Base-by-base conservation (phyloP, 257 asterid genomes). In the Fraxinus americana region DNA sequence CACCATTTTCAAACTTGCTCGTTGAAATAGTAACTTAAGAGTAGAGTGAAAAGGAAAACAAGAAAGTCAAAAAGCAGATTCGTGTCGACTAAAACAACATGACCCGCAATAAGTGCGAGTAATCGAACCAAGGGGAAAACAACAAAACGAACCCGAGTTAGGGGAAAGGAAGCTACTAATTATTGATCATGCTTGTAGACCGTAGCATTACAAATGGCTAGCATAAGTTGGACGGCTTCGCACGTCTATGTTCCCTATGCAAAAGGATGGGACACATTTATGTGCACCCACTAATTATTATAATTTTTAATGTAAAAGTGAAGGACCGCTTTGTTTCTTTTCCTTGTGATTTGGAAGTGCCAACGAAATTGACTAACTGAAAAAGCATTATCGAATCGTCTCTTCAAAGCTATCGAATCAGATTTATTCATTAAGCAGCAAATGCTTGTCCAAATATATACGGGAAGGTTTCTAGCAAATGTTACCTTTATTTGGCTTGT, bases 221-320 rank as follows among this genome's bases (percentile, higher is more conserved):
- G 57, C 57, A 48, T 54, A 54, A 54, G 27, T n/a, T n/a, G 27
- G 25, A 17, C 25, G 63, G 23, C 6, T 16, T 54, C 25, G 1
- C 25, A n/a, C 25, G 25, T 54, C 27, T 54, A 6, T 54, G 12
- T 54, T 54, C 27, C 7, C 9, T 54, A 14, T 1, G 65, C 27
- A 19, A 16, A 48, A 48, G n/a, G n/a, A 48, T 14, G 59, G 7
- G 76, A 68, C 71, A 84, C 13, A 52, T 81, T 81, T 48, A 84
- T 79, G 81, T 78, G 69, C 76, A 80, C 77, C 81, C 79, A 75
- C 74, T 75, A 72, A 81, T 74, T 61, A 74, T 77, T 65, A 52
- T 16, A 21, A 77, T 27, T 71, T 71, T 13, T 45, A 13, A 2
- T 66, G 19, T 12, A 12, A 2, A 16, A 16, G 17, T 13, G 17